These are phyloP conservation scores for Pogostemon cablin DNA, from an alignment of 257 asterid species.

Conservation along the genomic window DNA sequence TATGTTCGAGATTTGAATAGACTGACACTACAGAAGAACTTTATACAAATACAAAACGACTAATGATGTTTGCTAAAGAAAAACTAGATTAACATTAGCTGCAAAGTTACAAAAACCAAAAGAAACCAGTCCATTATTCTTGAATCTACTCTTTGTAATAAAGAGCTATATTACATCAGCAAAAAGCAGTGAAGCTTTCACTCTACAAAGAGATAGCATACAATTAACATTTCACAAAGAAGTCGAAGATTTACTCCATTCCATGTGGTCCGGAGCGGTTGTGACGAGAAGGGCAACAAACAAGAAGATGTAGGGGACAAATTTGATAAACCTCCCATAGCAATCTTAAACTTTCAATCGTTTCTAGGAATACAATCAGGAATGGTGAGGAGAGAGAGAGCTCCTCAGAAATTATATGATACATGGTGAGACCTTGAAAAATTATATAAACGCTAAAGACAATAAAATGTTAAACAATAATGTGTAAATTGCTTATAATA, in stretches of 20 bases:
- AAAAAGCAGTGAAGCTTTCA: too few relatives aligned
- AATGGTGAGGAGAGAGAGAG: constrained; percentile 2
- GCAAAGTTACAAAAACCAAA: too few relatives aligned
- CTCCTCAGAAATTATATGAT: constrained; percentile 30
- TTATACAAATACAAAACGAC: not conserved
- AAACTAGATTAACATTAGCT: not conserved
- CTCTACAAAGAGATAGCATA: too few relatives aligned
- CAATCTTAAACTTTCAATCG: constrained; percentile 5
- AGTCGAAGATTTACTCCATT: too few relatives aligned
- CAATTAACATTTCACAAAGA: too few relatives aligned
- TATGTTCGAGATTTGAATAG: not conserved
- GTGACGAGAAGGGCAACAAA: not conserved
- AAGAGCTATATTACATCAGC: too few relatives aligned
- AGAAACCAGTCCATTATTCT: not conserved
- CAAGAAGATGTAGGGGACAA: not conserved
- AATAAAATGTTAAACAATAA: constrained; percentile 37
- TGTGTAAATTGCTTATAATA: constrained; percentile 31
- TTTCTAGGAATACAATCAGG: constrained; percentile 17
- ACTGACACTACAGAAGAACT: not conserved
- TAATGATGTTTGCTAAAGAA: not conserved
- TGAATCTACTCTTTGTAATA: not conserved
- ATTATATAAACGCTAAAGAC: constrained; percentile 35
- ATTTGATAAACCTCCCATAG: not conserved
- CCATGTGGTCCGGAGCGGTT: too few relatives aligned
- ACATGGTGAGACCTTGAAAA: constrained; percentile 36